A percentile compares a stretch with the other conserved stretches of the same genome.
Conservation (phyloP, 768 basidiomycete genomes). For the Suillus bovinus region DNA sequence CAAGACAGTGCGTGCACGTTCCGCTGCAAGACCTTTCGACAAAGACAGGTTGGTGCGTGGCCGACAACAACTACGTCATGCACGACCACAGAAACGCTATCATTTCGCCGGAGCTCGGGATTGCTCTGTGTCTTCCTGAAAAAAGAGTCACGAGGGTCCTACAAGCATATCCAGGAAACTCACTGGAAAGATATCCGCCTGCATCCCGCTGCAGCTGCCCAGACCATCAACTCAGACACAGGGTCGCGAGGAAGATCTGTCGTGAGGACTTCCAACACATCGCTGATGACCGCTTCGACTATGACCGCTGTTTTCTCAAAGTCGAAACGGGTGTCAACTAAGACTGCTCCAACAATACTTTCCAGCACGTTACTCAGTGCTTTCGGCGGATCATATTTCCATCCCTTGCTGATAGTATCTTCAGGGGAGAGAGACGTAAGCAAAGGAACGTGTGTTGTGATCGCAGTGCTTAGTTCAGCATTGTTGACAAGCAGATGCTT, state of each 20-base stretch:
- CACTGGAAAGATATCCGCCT: conserved; percentile 46
- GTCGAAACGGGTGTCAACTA: no score
- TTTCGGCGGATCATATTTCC: conserved; percentile 88
- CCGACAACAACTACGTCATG: conserved; percentile 59
- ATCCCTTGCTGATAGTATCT: conserved; percentile 67
- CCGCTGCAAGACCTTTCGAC: conserved; percentile 70
- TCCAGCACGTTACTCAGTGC: conserved; percentile 83
- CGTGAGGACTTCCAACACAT: conserved; percentile 58
- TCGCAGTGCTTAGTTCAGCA: conserved; percentile 63
- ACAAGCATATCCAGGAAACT: conserved; percentile 21
- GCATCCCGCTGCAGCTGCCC: conserved; percentile 63
- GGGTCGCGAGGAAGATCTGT: conserved; percentile 70
- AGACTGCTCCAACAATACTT: conserved; percentile 79
- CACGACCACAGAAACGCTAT: conserved; percentile 56
- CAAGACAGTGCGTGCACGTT: conserved; percentile 56
- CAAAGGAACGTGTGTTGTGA: conserved; percentile 58
- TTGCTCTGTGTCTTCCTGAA: conserved; percentile 45
- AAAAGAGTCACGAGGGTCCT: conserved; percentile 5
- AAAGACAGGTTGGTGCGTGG: conserved; percentile 53
- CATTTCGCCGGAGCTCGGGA: conserved; percentile 42
- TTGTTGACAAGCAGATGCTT: conserved; percentile 70
- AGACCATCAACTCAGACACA: conserved; percentile 68
- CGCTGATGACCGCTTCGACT: no score
- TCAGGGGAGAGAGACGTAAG: no score
- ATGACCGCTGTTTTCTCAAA: no score